Evolutionary conservation across 495 filamentous ascomycete species (phyloP), one percentile per base, ranked within the genome.

Genomic region (Xylaria sp.): DNA sequence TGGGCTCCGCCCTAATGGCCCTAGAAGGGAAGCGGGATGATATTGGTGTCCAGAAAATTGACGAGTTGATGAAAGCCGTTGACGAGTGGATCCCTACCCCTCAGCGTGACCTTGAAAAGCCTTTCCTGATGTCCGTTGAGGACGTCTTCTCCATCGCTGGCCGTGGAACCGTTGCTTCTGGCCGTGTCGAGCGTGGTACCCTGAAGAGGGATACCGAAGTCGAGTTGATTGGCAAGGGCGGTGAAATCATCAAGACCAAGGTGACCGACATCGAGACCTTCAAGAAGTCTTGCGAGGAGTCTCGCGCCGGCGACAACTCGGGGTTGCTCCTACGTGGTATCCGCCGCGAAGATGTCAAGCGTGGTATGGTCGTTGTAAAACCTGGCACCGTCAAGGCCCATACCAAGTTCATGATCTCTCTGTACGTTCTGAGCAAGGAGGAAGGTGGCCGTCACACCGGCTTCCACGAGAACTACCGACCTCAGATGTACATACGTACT

Each of bases 181-280:
- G 96, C 53, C 94, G 97, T 88, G 97, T 98, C 57, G 96, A 98
- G 89, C 95, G 97, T 80, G 96, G 96, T 82, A 83, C 85, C 35
- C 85, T 98, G 77, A 98, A 97, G 91, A 92, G 88, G 84, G 97
- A 98, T 82, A 83, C 86, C 61, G 96, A 99, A 77, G 91, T 99
- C 68, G 96, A 99, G 85, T 88, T 99, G 72, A 85, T 98, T 74
- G 96, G 96, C 77, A 96, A 93, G 82, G 87, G 88, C 73, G 81
- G 81, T 50, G 84, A 84, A 26, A 85, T 93, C 71, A 93, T 97
- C 85, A 97, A 96, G 89, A 98, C 97, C 79, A 98, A 97, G 86
- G 95, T 99, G 69, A 99, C 96, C 77, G 96, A 98, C 78, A 97
- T 98, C 79, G 96, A 99, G 86, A 98, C 94, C 70, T 99, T 99